Evolutionary conservation across 352 stramenopile species (phyloP).

Genomic region (Phytophthora pluvialis): DNA sequence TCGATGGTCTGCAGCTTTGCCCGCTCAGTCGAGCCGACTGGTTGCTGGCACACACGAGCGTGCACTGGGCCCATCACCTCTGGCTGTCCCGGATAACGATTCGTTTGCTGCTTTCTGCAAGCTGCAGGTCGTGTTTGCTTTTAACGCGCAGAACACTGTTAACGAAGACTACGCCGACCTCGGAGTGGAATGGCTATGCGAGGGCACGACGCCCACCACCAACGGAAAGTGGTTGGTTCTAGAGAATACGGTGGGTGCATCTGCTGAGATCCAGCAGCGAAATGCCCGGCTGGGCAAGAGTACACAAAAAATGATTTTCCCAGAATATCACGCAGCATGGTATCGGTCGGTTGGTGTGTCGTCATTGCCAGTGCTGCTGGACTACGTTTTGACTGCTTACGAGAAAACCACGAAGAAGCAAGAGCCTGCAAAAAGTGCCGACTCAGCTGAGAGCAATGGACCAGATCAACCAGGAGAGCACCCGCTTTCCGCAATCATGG

Average conservation of each 20-base stretch:
- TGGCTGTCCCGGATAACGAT: conserved; percentile 50
- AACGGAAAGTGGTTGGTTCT: conserved; percentile 73
- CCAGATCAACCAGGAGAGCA: conserved; percentile 5
- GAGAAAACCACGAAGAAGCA: conserved; percentile 34
- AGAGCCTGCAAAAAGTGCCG: not conserved
- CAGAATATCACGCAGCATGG: conserved; percentile 58
- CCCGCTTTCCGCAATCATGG: conserved; percentile 36
- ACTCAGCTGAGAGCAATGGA: not conserved
- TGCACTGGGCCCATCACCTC: conserved; percentile 45
- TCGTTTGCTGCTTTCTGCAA: conserved; percentile 54
- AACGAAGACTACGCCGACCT: conserved; percentile 68
- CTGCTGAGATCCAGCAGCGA: conserved; percentile 79
- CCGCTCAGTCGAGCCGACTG: conserved; percentile 35
- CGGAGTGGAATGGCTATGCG: conserved; percentile 74
- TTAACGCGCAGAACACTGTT: conserved; percentile 63
- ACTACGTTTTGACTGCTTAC: conserved; percentile 68
- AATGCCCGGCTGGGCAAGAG: conserved; percentile 67
- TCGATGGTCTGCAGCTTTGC: conserved; percentile 43
- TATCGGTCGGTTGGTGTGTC: conserved; percentile 61
- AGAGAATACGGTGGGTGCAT: conserved; percentile 57
- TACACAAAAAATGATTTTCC: conserved; percentile 52
- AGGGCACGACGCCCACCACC: conserved; percentile 48
- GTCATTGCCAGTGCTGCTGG: conserved; percentile 57
- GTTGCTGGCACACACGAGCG: conserved; percentile 62
- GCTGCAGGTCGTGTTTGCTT: conserved; percentile 78